These are phyloP conservation scores for Didymella arachidicola DNA, from an alignment of 2,329 filamentous ascomycete species.

Conservation along the genomic window DNA sequence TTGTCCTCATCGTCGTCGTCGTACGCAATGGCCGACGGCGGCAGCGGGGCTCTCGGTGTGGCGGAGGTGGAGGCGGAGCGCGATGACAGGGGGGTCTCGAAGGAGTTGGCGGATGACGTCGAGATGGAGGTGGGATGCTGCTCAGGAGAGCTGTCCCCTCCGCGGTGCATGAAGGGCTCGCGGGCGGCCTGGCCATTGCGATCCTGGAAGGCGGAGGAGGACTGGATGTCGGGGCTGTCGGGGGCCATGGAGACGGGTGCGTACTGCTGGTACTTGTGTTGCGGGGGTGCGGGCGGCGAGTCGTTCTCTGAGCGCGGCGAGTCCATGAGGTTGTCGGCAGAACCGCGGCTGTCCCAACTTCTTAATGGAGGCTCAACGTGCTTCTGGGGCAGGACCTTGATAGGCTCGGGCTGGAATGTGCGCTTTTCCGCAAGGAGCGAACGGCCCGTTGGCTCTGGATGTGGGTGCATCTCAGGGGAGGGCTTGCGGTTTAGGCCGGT, in stretches of 20 bases:
- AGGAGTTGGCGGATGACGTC: constrained; percentile 42
- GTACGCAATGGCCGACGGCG: constrained; percentile 27
- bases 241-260: constrained; percentile 41
- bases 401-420: constrained; percentile 51
- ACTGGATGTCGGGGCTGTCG: constrained; percentile 42
- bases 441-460: constrained; percentile 36
- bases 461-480: constrained; percentile 37
- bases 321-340: constrained; percentile 59
- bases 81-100: constrained; percentile 45
- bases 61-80: constrained; percentile 43
- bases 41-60: constrained; percentile 40
- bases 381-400: constrained; percentile 55
- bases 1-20: constrained; percentile 42
- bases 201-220: constrained; percentile 38
- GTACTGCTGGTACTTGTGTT: constrained; percentile 46
- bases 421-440: constrained; percentile 48
- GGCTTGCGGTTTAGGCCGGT: constrained; percentile 40
- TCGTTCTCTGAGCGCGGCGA: constrained; percentile 48
- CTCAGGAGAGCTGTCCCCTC: constrained; percentile 37
- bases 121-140: constrained; percentile 36
- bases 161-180: constrained; percentile 35
- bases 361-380: constrained; percentile 59
- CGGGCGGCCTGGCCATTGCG: constrained; percentile 30
- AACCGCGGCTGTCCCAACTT: constrained; percentile 62
- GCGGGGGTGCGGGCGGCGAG: constrained; percentile 44